Evolutionary conservation across 306 rosid species (phyloP), one percentile per base, ranked within the genome.

Genomic region (Vigna nakashimae): DNA sequence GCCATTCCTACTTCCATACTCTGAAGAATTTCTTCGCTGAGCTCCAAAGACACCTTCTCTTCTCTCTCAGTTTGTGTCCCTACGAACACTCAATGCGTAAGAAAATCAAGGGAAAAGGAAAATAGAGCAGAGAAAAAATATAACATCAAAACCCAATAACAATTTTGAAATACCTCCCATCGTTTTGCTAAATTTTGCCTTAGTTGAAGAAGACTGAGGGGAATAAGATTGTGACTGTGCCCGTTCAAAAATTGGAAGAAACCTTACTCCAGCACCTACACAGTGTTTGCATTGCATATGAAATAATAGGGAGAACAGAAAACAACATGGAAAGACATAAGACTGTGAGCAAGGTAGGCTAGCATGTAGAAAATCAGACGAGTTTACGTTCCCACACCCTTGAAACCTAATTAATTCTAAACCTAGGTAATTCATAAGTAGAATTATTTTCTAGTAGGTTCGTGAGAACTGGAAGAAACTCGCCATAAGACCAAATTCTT

Each of bases 1-100:
- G 93, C 84, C 91, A 95, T 86, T 79, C 98, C 98, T 14, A 95
- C 97, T 91, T 95, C 98, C 98, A 95, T 95, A 86, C 98, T 92
- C 58, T 89, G 98, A 81, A 92, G 87, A 80, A 92, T 88, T 82
- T 92, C 98, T 85, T 95, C 97, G 7, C 92, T 95, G 49, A 92
- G 90, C 80, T 95, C 98, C 91, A 95, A 48, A 26, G 97, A 92
- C 2, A 86, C 98, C 85, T 95, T 95, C 49, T 95, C 98, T 83
- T 95, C 98, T 82, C 93, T 82, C 82, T 95, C 98, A 9, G 79
- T 50, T 80, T 75, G 92, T 8, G 81, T 81, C 78, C 97, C 92
- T 88, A 73, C 56, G 45, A 46, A 50, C n/a, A 38, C n/a, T 42
- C 20, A 9, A 45, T 76, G 55, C 8, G 0, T 49, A 20, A 71